Base-by-base conservation (phyloP, 2,329 filamentous ascomycete species). In the Botrytis squamosa region DNA sequence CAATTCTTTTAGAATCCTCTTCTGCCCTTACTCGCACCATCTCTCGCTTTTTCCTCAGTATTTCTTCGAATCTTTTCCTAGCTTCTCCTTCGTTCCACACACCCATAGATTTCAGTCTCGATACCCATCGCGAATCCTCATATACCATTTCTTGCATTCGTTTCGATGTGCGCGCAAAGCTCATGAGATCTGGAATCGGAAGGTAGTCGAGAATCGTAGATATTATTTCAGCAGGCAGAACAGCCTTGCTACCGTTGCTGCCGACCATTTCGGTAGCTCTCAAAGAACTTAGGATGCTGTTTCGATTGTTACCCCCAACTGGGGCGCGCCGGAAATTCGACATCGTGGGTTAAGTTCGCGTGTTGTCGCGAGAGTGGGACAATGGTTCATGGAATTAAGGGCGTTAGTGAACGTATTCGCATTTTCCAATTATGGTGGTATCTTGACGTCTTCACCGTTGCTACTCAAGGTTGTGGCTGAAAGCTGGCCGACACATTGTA, bases 141-240 rank as follows among this genome's bases (percentile, higher is more conserved):
- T 98, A 99, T 4, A 98, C 95, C 95, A 99, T 99, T 84, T 99
- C 96, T 81, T 92, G 92, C 87, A 98, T 89, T 75, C 93, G 92
- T 80, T 89, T 92, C 74, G 94, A 97, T 38, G 93, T 91, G 76
- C 92, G 91, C 63, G 96, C 95, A 81, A 94, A 95, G 77, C 90
- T 90, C 81, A 98, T 88, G 79, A 97, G 91, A 82, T 98, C 95
- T 75, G 91, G 85, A 42, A 97, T 88, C 57, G 93, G 92, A 57
- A 98, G 89, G 84, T 97, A 94, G 81, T 98, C 94, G 80, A 99
- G 88, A 77, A 99, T 94, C 0, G 90, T 88, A 44, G 92, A 92
- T 78, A 98, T 89, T 77, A 98, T 93, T 84, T 98, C 95, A 93
- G 81, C 94, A 76, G 95, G 95, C 49, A 98, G 87, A 59, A 90